Evolutionary conservation across 768 basidiomycete species (phyloP).

Genomic region (Daedaleopsis nitida): DNA sequence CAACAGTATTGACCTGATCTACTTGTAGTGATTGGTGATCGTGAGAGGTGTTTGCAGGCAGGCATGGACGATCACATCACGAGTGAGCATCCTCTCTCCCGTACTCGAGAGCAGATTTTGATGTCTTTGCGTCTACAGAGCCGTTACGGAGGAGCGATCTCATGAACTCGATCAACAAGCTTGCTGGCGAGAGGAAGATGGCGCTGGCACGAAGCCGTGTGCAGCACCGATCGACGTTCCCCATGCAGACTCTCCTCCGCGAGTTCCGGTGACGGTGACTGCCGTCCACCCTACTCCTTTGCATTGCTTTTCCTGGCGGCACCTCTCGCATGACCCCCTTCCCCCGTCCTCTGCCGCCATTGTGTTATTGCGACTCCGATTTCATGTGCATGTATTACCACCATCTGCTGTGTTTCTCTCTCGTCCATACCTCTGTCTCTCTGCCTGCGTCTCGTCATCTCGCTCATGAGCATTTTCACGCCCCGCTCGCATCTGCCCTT

Average conservation of each 20-base stretch:
- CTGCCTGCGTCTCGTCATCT: slow-evolving; percentile 6
- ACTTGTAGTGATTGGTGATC: slow-evolving; percentile 80
- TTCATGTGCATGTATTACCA: slow-evolving; percentile 22
- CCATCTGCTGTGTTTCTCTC: slow-evolving; percentile 16
- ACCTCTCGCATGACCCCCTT: background rate
- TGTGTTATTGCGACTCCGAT: background rate
- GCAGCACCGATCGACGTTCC: slow-evolving; percentile 23
- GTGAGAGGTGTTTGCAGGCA: slow-evolving; percentile 75
- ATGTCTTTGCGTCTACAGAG: slow-evolving; percentile 44
- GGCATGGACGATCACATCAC: slow-evolving; percentile 86
- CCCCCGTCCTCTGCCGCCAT: background rate
- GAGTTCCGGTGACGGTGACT: slow-evolving; percentile 22
- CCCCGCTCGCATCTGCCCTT: slow-evolving; percentile 7
- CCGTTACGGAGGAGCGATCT: slow-evolving; percentile 79
- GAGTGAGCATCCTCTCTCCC: slow-evolving; percentile 46
- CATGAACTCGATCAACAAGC: slow-evolving; percentile 79
- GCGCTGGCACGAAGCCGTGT: slow-evolving; percentile 20
- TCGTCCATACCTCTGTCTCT: slow-evolving; percentile 3
- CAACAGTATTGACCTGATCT: slow-evolving; percentile 10
- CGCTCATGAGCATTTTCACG: slow-evolving; percentile 12
- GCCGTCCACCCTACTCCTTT: background rate
- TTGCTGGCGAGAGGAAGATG: slow-evolving; percentile 61
- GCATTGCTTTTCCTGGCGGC: background rate
- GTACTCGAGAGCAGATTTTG: background rate
- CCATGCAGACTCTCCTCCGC: slow-evolving; percentile 21